Evolutionary conservation across 257 asterid species (phyloP).

Genomic region (Nemophila menziesii): DNA sequence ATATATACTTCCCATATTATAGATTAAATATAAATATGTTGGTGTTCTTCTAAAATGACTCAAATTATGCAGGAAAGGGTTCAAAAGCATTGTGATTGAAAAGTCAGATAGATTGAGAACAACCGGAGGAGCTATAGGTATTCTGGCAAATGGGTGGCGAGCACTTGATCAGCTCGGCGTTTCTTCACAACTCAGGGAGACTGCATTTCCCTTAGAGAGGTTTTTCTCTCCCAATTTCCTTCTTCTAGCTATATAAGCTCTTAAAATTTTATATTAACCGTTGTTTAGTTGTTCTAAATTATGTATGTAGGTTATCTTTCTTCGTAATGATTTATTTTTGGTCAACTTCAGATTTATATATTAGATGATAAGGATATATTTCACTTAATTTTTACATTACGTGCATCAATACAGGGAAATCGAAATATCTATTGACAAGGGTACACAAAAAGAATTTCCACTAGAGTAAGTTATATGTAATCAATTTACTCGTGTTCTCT

Average conservation of each 20-base stretch:
- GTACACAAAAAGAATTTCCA: constrained; percentile 9
- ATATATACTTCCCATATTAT: not conserved
- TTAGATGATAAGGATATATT: too few relatives aligned
- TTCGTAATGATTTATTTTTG: too few relatives aligned
- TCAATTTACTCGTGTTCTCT: too few relatives aligned
- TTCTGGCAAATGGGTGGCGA: constrained; percentile 30
- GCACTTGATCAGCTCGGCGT: constrained; percentile 37
- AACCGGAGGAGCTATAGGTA: constrained; percentile 25
- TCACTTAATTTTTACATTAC: not conserved
- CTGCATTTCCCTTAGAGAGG: constrained; percentile 19
- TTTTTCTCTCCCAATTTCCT: not conserved
- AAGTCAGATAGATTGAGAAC: constrained; percentile 16
- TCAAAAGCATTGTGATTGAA: constrained; percentile 22
- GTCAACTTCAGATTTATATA: too few relatives aligned
- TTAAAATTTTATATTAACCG: too few relatives aligned
- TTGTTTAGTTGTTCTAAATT: too few relatives aligned
- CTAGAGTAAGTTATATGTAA: constrained; percentile 26
- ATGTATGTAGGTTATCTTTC: too few relatives aligned
- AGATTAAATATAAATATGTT: too few relatives aligned
- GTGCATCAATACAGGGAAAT: constrained; percentile 11
- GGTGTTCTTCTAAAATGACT: not conserved
- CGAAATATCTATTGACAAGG: constrained; percentile 16
- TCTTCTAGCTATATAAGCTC: too few relatives aligned
- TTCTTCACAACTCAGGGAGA: constrained; percentile 15
- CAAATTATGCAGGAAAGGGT: constrained; percentile 20